These are phyloP conservation scores for Solanum etuberosum DNA, from an alignment of 257 asterid genomes.

Conservation along the genomic window DNA sequence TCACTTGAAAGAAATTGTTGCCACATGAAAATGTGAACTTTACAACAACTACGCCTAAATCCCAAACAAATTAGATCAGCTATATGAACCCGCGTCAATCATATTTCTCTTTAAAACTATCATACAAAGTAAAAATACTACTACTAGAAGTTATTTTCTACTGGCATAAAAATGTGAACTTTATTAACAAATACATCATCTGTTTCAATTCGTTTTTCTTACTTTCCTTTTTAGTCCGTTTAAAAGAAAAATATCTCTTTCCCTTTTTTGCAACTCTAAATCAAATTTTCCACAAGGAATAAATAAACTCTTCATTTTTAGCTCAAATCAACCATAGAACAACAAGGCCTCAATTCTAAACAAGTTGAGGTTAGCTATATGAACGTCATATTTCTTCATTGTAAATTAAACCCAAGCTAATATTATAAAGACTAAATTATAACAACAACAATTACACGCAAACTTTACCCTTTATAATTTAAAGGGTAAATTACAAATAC, in stretches of 20 bases:
- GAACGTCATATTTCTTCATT: too few species aligned
- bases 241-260: too few species aligned
- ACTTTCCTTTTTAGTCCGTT: background rate
- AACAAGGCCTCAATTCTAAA: background rate
- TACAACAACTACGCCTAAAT: background rate
- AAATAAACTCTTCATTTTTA: background rate
- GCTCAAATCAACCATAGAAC: background rate
- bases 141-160: background rate
- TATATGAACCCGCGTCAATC: background rate
- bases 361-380: background rate
- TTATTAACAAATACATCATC: background rate
- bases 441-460: background rate
- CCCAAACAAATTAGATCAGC: background rate
- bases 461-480: too few species aligned
- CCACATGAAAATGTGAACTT: background rate
- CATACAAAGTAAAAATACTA: background rate
- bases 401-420: background rate
- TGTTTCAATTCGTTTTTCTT: background rate
- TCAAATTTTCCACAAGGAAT: background rate
- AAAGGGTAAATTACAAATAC: background rate
- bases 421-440: background rate
- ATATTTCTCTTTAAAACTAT: background rate
- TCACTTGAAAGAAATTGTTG: background rate
- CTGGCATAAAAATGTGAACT: background rate
- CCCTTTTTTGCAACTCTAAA: background rate